phyloP scores from a whole-genome alignment of 2,329 filamentous ascomycete species.

The Calonectria pteridis region DNA sequence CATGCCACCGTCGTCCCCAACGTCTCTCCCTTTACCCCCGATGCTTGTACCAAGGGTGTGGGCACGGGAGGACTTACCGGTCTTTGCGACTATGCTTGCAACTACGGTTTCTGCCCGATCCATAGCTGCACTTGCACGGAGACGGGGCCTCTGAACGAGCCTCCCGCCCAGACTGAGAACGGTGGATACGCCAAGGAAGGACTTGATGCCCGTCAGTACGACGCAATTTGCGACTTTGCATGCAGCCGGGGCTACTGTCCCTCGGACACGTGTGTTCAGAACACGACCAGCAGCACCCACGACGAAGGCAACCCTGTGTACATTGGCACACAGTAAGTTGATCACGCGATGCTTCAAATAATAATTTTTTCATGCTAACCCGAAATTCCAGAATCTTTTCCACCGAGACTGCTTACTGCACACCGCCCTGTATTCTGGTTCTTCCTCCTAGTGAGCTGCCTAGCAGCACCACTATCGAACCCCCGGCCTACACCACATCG shows the following conservation, averaged over 20 bases:
- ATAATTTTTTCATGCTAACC: background rate
- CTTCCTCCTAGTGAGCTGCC: background rate
- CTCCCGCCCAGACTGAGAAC: background rate
- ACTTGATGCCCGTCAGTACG: background rate
- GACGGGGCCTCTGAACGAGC: background rate
- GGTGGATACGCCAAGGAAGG: background rate
- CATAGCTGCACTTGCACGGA: background rate
- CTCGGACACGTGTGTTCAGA: background rate
- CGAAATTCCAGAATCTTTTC: background rate
- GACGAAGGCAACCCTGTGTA: background rate
- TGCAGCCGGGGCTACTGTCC: constrained; percentile 10
- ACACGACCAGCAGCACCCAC: background rate
- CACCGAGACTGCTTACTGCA: background rate
- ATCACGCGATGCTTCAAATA: background rate
- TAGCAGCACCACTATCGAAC: background rate
- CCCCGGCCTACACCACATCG: background rate
- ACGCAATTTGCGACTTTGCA: constrained; percentile 9
- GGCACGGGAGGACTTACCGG: background rate
- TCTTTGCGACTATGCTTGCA: constrained; percentile 5
- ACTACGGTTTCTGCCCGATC: constrained; percentile 5
- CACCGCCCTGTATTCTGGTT: constrained; percentile 4
- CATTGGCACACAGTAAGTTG: background rate
- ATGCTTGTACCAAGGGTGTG: background rate
- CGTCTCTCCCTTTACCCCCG: constrained; percentile 1
- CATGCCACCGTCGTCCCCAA: background rate